Evolutionary conservation across 2,329 filamentous ascomycete species (phyloP).

Genomic region (Penicillium corylophilum): DNA sequence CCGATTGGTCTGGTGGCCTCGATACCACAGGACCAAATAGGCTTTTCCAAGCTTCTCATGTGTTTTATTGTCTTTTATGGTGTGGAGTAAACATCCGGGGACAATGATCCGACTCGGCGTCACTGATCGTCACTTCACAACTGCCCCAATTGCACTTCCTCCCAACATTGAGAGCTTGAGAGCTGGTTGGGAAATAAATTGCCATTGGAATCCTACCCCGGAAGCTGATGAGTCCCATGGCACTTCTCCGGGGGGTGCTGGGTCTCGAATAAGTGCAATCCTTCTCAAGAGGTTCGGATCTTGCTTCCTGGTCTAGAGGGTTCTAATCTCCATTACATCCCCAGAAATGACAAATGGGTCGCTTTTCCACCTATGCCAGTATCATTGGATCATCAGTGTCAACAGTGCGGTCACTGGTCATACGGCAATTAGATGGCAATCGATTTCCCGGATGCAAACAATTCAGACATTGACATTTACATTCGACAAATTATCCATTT

Average conservation of each 20-base stretch:
- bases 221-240: not conserved
- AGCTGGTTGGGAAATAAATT: constrained; percentile 3
- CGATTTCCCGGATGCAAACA: not conserved
- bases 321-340: not conserved
- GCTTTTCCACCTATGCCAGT: not conserved
- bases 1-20: constrained; percentile 19
- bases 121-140: constrained; percentile 6
- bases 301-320: constrained; percentile 1
- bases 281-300: constrained; percentile 1
- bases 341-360: not conserved
- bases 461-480: not conserved
- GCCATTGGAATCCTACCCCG: constrained; percentile 18
- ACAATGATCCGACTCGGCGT: constrained; percentile 18
- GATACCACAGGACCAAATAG: constrained; percentile 8
- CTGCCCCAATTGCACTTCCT: not conserved
- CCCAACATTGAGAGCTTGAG: constrained; percentile 6
- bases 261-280: constrained; percentile 1
- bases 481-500: not conserved
- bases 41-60: constrained; percentile 11
- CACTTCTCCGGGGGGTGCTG: not conserved
- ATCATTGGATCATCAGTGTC: not conserved
- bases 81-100: constrained; percentile 28
- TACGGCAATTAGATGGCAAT: not conserved
- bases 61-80: constrained; percentile 10
- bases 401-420: not conserved